Conservation (phyloP, 2,329 filamentous ascomycete genomes). For the Arthrobotrys pseudoclavata region DNA sequence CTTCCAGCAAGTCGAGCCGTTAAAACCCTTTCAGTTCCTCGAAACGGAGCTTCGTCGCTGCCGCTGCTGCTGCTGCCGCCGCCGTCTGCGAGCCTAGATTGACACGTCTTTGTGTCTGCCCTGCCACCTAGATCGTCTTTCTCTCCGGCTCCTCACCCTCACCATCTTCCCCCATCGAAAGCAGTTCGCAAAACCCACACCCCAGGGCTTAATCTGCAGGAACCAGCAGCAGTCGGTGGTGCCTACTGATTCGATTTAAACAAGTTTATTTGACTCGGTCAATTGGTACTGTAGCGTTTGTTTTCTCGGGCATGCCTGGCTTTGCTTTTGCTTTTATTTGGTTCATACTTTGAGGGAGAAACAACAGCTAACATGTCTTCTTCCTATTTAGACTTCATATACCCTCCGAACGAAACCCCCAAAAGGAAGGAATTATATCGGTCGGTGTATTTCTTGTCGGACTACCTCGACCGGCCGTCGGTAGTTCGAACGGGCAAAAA, state of each 20-base stretch:
- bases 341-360: neutral
- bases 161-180: conserved; percentile 7
- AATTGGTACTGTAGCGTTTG: conserved; percentile 4
- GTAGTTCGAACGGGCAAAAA: conserved; percentile 25
- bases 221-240: neutral
- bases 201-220: conserved; percentile 4
- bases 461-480: conserved; percentile 30
- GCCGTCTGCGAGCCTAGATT: conserved; percentile 34
- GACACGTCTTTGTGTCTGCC: conserved; percentile 44
- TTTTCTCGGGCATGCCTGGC: conserved; percentile 10
- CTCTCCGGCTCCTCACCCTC: conserved; percentile 1
- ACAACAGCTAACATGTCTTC: conserved; percentile 7
- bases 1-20: conserved; percentile 48
- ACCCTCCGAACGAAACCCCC: conserved; percentile 2
- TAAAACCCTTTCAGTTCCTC: conserved; percentile 25
- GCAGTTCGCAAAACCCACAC: conserved; percentile 2
- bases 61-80: conserved; percentile 8
- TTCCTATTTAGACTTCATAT: neutral
- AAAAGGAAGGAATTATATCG: conserved; percentile 9
- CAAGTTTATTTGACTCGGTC: neutral
- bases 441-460: conserved; percentile 7
- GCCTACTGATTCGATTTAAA: neutral
- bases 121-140: conserved; percentile 28
- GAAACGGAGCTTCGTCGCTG: conserved; percentile 36
- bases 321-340: neutral